Evolutionary conservation across 2,329 filamentous ascomycete genomes (phyloP), one percentile per base, ranked within the genome.

Genomic region (Cladosporium sp.): DNA sequence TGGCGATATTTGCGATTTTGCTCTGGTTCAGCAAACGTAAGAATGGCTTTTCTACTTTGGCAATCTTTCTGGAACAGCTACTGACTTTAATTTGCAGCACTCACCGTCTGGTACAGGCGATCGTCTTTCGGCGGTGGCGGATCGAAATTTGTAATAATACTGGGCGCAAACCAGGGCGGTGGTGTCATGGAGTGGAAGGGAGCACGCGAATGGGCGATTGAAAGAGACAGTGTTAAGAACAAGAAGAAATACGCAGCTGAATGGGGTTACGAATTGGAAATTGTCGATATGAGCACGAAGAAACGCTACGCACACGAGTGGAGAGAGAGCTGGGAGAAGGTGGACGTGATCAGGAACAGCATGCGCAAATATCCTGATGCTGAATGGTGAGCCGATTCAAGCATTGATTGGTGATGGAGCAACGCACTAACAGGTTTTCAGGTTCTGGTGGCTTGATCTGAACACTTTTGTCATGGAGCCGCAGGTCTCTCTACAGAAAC

Each of bases 111-210:
- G 67, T 97, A 91, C 82, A 88, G 92, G 73, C 85, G 91, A 79
- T 85, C 89, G 56, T 81, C 88, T 39, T 85, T 85, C 79, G 83
- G 96, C 3, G 93, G 94, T 59, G 91, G 91, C 58, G 95, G 95
- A 23, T 89, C 89, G 75, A 98, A 97, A 74, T 93, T 91, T 75
- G 95, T 99, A 69, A 90, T 99, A 63, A 93, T 99, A 68, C 83
- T 98, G 23, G 93, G 91, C 26, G 93, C 95, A 64, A 99, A 99
- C 75, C 86, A 96, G 69, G 95, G 95, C 58, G 95, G 95, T 66
- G 95, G 95, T 73, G 95, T 99, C 8, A 98, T 98, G 93, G 94
- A 97, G 75, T 97, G 93, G 94, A 99, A 99, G 79, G 94, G 94
- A 0, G 91, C 94, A 23, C 87, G 93, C 67, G 95, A 99, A 80